phyloP scores from a whole-genome alignment of 1,139 yeast genomes.

The Zygosaccharomyces pseudobailii region DNA sequence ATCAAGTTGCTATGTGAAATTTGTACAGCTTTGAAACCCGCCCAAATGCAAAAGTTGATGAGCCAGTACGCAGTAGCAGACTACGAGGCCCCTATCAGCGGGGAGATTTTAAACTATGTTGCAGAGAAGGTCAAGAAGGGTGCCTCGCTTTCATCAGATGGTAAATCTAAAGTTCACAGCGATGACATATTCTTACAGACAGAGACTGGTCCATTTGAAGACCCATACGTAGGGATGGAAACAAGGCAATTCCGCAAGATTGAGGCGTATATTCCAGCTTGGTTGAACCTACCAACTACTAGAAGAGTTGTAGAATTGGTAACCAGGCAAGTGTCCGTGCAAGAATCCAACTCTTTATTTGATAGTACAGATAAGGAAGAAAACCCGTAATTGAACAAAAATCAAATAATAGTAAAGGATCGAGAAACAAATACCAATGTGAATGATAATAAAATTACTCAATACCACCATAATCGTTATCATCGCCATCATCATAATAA shows the following conservation, averaged over 20 bases:
- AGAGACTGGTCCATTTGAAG: conserved; percentile 72
- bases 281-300: conserved; percentile 84
- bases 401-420: conserved; percentile 1
- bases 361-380: conserved; percentile 8
- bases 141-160: conserved; percentile 46
- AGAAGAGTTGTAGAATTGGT: conserved; percentile 88
- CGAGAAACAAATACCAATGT: background rate
- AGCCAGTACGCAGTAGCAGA: conserved; percentile 90
- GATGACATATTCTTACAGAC: conserved; percentile 59
- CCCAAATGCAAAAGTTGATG: conserved; percentile 88
- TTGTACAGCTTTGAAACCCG: conserved; percentile 89
- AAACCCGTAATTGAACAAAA: conserved; percentile 2
- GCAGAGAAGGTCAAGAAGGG: conserved; percentile 72
- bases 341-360: conserved; percentile 21
- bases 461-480: background rate
- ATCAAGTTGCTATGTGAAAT: conserved; percentile 91
- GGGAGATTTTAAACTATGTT: conserved; percentile 74
- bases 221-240: conserved; percentile 80
- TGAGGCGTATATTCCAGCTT: conserved; percentile 95
- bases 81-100: conserved; percentile 89
- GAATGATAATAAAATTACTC: background rate
- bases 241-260: conserved; percentile 84
- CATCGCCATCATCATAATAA: background rate
- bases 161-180: conserved; percentile 37
- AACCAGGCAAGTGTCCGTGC: conserved; percentile 63